Conservation (phyloP, 345 rosid species). For the Raphanus sativus region DNA sequence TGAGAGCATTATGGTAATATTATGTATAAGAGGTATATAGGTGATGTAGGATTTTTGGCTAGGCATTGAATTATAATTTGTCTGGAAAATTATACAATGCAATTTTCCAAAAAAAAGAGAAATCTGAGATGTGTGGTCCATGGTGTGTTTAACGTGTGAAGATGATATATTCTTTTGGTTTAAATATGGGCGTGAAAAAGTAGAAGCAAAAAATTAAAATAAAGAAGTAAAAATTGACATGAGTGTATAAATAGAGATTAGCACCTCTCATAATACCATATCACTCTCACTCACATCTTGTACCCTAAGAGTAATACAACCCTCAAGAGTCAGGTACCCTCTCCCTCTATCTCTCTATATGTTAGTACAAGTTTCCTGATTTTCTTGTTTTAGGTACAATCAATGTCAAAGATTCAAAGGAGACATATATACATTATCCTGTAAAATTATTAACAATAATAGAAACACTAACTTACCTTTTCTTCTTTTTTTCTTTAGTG, state of each 20-base stretch:
- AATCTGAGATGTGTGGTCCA: background rate
- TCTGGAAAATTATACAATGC: no score
- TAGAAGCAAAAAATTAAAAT: background rate
- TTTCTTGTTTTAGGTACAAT: background rate
- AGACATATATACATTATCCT: background rate
- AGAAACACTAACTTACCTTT: no score
- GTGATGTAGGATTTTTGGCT: no score
- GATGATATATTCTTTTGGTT: background rate
- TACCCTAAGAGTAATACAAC: background rate
- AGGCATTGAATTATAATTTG: no score
- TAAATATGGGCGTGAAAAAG: background rate
- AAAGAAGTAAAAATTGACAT: background rate
- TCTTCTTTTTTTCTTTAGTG: background rate
- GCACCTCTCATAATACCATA: background rate
- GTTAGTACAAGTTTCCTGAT: background rate
- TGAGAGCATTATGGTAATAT: no score
- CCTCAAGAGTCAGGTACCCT: slow-evolving; percentile 3
- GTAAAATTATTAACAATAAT: background rate
- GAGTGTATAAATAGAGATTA: background rate
- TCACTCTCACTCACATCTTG: background rate
- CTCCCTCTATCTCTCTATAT: background rate
- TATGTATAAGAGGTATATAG: no score
- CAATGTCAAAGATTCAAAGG: background rate
- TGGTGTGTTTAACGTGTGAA: background rate
- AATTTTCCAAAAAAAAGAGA: background rate